Evolutionary conservation across 768 basidiomycete species (phyloP).

Genomic region (Aureoboletus auriporus): DNA sequence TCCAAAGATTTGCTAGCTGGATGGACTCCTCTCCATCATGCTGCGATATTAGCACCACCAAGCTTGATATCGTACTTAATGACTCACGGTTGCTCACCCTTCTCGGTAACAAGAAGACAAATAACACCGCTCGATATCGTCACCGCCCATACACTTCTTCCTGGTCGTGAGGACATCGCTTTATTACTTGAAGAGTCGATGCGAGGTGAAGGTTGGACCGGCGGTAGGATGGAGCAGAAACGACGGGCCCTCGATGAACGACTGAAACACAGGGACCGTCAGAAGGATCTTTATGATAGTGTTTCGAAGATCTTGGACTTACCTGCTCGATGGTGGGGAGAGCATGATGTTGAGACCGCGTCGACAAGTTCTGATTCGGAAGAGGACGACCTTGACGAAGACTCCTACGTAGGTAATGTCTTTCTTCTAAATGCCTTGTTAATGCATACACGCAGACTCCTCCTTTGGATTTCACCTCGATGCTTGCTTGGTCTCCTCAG

Average conservation of each 20-base stretch:
- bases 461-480: slow-evolving; percentile 69
- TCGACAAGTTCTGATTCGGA: slow-evolving; percentile 44
- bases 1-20: slow-evolving; percentile 52
- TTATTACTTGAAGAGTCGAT: slow-evolving; percentile 87
- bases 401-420: slow-evolving; percentile 40
- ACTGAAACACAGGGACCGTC: slow-evolving; percentile 48
- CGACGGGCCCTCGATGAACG: slow-evolving; percentile 58
- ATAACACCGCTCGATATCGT: slow-evolving; percentile 89
- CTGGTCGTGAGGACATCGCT: slow-evolving; percentile 81
- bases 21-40: slow-evolving; percentile 94
- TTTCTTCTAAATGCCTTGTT: slow-evolving; percentile 1
- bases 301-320: slow-evolving; percentile 57
- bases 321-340: slow-evolving; percentile 62
- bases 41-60: slow-evolving; percentile 82
- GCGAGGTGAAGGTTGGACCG: slow-evolving; percentile 80
- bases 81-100: slow-evolving; percentile 86
- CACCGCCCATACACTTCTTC: slow-evolving; percentile 74
- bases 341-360: slow-evolving; percentile 41
- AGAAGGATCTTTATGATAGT: slow-evolving; percentile 52
- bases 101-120: slow-evolving; percentile 70
- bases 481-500: slow-evolving; percentile 90
- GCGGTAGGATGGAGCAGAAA: slow-evolving; percentile 68
- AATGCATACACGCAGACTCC: slow-evolving; percentile 52
- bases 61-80: slow-evolving; percentile 90
- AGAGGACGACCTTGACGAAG: slow-evolving; percentile 48